A percentile compares a stretch with the other conserved stretches of the same genome.
phyloP scores from a whole-genome alignment of 2,329 filamentous ascomycete genomes.

The Xylariaceae sp. region DNA sequence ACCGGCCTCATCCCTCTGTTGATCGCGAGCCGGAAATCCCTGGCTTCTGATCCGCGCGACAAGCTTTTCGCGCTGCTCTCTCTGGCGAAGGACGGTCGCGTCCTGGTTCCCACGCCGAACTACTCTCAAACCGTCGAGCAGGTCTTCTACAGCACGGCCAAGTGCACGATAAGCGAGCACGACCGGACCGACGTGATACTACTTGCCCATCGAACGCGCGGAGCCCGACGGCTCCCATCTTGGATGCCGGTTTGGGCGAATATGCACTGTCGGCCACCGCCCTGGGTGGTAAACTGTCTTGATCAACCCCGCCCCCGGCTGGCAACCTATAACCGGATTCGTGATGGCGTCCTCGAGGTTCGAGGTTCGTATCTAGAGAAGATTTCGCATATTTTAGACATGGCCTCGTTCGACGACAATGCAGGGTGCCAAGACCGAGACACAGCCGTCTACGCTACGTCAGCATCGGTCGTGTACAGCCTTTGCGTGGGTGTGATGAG shows the following conservation, averaged over 20 bases:
- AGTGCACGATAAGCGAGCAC: constrained; percentile 6
- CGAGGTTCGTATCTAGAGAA: not conserved
- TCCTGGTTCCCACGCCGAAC: constrained; percentile 5
- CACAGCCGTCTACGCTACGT: not conserved
- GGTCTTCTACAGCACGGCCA: constrained; percentile 3
- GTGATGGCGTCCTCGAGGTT: not conserved
- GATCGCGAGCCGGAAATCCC: constrained; percentile 3
- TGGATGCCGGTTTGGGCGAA: constrained; percentile 10
- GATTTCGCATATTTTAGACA: constrained; percentile 1
- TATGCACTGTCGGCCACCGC: constrained; percentile 4
- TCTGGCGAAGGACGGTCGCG: constrained; percentile 4
- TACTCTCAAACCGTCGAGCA: constrained; percentile 6
- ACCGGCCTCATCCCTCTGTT: constrained; percentile 5
- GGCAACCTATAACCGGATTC: not conserved
- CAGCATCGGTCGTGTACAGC: not conserved
- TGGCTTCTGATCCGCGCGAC: constrained; percentile 5
- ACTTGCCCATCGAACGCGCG: constrained; percentile 5
- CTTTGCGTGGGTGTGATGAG: constrained; percentile 2
- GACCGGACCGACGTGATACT: constrained; percentile 6
- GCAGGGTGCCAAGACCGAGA: not conserved
- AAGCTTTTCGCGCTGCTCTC: constrained; percentile 6
- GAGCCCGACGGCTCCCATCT: constrained; percentile 1
- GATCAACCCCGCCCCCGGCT: not conserved
- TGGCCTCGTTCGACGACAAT: not conserved
- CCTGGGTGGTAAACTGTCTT: constrained; percentile 4